These are phyloP conservation scores for Calonectria fujianensis DNA, from an alignment of 2,329 filamentous ascomycete genomes.

Conservation along the genomic window DNA sequence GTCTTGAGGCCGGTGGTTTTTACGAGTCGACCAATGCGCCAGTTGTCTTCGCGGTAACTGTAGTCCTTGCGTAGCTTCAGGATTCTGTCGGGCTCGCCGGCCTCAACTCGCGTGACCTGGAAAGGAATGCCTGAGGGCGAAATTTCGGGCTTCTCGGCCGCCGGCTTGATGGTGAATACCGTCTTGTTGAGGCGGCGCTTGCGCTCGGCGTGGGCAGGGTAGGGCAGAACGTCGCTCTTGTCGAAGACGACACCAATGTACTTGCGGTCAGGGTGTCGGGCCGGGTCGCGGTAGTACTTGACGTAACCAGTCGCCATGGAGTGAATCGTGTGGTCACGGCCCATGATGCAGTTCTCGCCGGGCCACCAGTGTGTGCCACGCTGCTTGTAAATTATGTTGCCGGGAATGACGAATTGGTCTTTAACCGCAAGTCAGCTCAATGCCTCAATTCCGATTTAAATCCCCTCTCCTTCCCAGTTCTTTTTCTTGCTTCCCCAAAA, in stretches of 20 bases:
- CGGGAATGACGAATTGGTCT: conserved; percentile 95
- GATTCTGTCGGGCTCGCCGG: conserved; percentile 67
- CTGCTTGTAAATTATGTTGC: conserved; percentile 99
- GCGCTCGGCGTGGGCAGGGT: conserved; percentile 82
- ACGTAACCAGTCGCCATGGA: conserved; percentile 91
- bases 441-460: not conserved
- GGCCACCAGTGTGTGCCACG: conserved; percentile 95
- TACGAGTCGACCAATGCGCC: conserved; percentile 73
- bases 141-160: conserved; percentile 61
- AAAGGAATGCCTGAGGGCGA: conserved; percentile 72
- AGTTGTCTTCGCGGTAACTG: conserved; percentile 77
- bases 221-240: conserved; percentile 86
- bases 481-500: not conserved
- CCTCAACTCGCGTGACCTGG: conserved; percentile 65
- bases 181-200: conserved; percentile 86
- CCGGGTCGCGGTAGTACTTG: conserved; percentile 95
- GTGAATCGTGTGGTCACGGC: conserved; percentile 97
- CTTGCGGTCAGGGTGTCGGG: conserved; percentile 87
- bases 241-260: conserved; percentile 96
- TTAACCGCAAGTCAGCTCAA: conserved; percentile 43
- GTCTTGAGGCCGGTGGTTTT: conserved; percentile 70
- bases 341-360: conserved; percentile 96
- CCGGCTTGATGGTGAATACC: conserved; percentile 67
- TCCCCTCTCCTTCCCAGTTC: not conserved
- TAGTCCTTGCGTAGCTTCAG: conserved; percentile 72